These are phyloP conservation scores for Bremia lactucae DNA, from an alignment of 352 stramenopile species.

Conservation along the genomic window DNA sequence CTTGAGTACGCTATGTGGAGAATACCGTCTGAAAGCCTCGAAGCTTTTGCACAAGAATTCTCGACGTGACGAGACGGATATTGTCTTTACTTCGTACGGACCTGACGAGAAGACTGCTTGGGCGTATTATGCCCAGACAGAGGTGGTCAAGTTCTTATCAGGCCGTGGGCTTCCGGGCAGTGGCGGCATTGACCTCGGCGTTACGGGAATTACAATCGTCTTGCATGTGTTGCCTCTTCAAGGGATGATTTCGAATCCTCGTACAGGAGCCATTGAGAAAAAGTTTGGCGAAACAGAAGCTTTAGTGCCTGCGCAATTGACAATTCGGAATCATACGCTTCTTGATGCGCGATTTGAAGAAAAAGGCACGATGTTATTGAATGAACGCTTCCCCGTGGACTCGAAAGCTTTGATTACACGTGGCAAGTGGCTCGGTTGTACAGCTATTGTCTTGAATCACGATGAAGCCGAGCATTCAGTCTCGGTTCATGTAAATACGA, in stretches of 20 bases:
- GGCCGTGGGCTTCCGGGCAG: conserved; percentile 75
- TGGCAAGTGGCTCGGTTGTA: conserved; percentile 87
- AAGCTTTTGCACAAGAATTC: conserved; percentile 14
- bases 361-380: conserved; percentile 59
- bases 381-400: conserved; percentile 85
- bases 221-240: conserved; percentile 83
- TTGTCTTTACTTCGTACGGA: conserved; percentile 37
- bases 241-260: conserved; percentile 90
- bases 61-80: conserved; percentile 8
- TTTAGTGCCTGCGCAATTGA: conserved; percentile 93
- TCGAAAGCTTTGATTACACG: conserved; percentile 83
- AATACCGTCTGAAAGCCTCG: conserved; percentile 37
- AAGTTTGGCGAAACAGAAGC: conserved; percentile 92
- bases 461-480: conserved; percentile 69
- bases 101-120: conserved; percentile 50
- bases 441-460: conserved; percentile 56
- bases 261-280: conserved; percentile 91
- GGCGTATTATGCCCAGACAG: conserved; percentile 52
- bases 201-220: conserved; percentile 49
- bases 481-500: conserved; percentile 86
- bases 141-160: conserved; percentile 61
- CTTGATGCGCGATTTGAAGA: conserved; percentile 92
- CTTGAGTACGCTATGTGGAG: conserved; percentile 51
- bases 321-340: conserved; percentile 85
- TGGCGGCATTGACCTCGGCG: conserved; percentile 89